Conservation (phyloP, 768 basidiomycete genomes). For the Tulasnella calospora region DNA sequence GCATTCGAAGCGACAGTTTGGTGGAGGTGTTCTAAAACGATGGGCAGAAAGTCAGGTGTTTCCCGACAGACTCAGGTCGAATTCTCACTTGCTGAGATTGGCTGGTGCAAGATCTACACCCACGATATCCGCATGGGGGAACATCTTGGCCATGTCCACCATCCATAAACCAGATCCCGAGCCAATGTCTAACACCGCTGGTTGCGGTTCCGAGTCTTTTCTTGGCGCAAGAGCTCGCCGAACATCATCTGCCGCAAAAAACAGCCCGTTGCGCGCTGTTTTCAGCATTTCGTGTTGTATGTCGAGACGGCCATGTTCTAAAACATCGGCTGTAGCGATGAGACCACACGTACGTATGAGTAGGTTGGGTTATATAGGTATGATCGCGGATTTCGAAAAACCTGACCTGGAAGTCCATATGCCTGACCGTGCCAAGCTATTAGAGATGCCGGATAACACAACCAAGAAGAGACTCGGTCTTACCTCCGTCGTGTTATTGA, state of each 20-base stretch:
- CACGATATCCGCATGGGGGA: constrained; percentile 8
- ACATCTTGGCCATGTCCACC: constrained; percentile 13
- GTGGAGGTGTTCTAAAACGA: constrained; percentile 11
- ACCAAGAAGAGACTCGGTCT: neutral
- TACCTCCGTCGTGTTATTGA: constrained; percentile 25
- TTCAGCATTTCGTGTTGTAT: constrained; percentile 17
- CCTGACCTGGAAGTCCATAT: neutral
- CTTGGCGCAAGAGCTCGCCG: constrained; percentile 17
- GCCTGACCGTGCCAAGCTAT: neutral
- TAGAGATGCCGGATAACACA: neutral
- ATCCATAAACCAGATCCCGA: constrained; percentile 13
- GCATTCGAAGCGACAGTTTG: constrained; percentile 22
- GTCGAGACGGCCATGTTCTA: constrained; percentile 14
- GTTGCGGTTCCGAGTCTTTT: neutral
- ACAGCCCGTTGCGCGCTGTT: neutral
- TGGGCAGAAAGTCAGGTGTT: neutral
- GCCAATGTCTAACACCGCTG: constrained; percentile 13
- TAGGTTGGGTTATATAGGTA: neutral
- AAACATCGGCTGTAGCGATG: neutral
- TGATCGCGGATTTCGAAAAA: neutral
- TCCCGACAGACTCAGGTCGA: neutral
- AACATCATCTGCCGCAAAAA: constrained; percentile 3
- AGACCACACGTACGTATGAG: neutral
- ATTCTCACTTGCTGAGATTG: constrained; percentile 3
- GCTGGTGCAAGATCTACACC: constrained; percentile 20